phyloP scores from a whole-genome alignment of 2,329 filamentous ascomycete species.

The Camillea tinctor region DNA sequence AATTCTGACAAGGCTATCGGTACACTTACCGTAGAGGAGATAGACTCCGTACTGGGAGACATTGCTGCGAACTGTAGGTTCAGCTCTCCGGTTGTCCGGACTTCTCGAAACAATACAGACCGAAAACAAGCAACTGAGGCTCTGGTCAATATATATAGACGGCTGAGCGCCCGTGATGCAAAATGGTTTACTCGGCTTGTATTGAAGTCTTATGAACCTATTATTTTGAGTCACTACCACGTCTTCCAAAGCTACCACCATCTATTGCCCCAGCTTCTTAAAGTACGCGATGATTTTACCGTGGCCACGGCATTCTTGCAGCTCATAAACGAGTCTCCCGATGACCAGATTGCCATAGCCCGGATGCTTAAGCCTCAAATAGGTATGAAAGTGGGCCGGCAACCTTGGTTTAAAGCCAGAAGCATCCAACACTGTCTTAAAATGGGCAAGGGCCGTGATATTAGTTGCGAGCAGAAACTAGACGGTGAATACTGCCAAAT shows the following conservation, averaged over 20 bases:
- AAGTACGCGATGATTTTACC: conserved; percentile 67
- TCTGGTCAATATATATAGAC: conserved; percentile 57
- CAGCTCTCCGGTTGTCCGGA: conserved; percentile 63
- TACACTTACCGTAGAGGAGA: conserved; percentile 66
- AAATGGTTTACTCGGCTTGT: conserved; percentile 87
- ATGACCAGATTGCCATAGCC: conserved; percentile 26
- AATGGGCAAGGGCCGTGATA: conserved; percentile 56
- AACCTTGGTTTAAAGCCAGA: conserved; percentile 63
- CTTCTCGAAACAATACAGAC: conserved; percentile 26
- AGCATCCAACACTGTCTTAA: conserved; percentile 73
- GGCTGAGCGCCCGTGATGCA: conserved; percentile 64
- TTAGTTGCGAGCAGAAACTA: conserved; percentile 79
- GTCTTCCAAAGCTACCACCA: conserved; percentile 65
- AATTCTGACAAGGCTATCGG: conserved; percentile 37
- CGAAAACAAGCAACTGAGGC: conserved; percentile 39
- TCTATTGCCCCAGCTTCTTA: conserved; percentile 66
- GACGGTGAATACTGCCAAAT: conserved; percentile 92
- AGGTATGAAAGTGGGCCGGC: conserved; percentile 64
- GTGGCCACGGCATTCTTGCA: conserved; percentile 57
- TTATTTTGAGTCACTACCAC: conserved; percentile 56
- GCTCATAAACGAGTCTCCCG: conserved; percentile 21
- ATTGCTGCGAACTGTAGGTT: conserved; percentile 69
- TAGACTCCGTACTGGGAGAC: conserved; percentile 64
- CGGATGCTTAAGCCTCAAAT: conserved; percentile 48
- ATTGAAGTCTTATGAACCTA: conserved; percentile 71